Base-by-base conservation (phyloP, 176 grass and related monocot species). In the Raddia guianensis region DNA sequence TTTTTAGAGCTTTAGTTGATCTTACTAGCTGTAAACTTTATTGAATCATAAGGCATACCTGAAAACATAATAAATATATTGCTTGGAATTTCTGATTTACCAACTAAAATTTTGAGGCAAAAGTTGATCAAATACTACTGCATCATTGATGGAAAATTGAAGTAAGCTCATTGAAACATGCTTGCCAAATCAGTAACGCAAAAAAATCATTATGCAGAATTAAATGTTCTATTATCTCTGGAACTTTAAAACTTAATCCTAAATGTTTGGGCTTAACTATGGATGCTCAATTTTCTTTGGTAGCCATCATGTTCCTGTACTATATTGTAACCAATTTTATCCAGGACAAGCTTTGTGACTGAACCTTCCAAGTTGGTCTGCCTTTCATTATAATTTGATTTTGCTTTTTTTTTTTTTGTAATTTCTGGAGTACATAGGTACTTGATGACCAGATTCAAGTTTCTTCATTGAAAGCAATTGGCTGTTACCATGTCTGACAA, bases 401-500 rank as follows among this genome's bases (percentile, higher is more conserved):
- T 66, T 63, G 13, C 9, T 65, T 84, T 53, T 85, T 7, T 70
- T 49, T 53, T 85, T 5, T 70, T 49, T 68, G 2, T 85, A 40
- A 53, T 46, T 50, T 60, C 55, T 69, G 20, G 35, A 50, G 61
- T 67, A 44, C 32, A 61, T 46, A 43, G 15, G 40, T 53, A 65
- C 58, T 77, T 83, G 18, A 49, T 74, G 79, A 13, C 54, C 46
- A 12, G 27, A 19, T 20, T 20, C n/a, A 73, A 85, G 3, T 21
- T 43, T 69, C 8, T 53, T 76, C 47, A 62, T 49, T 63, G n/a
- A 77, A 67, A 83, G 49, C 12, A 79, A 48, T 55, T 19, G 34
- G 44, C 54, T 74, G 20, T 12, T 89, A 47, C 62, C 67, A 46
- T 86, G 46, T 67, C 76, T 42, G 67, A 12, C 70, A 40, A 75